These are phyloP conservation scores for Fusarium poae DNA, from an alignment of 2,329 filamentous ascomycete genomes.

Conservation along the genomic window DNA sequence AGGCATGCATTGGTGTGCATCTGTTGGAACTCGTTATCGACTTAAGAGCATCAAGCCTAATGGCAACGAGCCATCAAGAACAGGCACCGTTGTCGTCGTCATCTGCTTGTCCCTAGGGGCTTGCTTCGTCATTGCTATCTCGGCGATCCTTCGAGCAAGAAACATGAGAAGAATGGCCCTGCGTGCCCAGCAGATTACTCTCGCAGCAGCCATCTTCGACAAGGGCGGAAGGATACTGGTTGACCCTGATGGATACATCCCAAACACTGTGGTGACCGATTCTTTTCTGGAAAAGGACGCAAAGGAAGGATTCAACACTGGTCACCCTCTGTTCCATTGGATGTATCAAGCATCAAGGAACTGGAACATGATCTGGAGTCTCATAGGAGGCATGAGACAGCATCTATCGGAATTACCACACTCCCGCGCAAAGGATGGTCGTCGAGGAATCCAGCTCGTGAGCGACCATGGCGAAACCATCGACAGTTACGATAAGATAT, in stretches of 20 bases:
- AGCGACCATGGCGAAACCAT: conserved; percentile 69
- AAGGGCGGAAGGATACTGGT: conserved; percentile 75
- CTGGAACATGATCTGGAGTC: conserved; percentile 76
- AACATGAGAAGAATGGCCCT: conserved; percentile 66
- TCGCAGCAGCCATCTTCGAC: conserved; percentile 76
- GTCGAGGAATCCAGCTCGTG: conserved; percentile 58
- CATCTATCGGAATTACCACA: conserved; percentile 70
- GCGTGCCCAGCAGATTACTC: conserved; percentile 72
- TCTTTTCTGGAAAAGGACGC: conserved; percentile 75
- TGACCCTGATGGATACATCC: conserved; percentile 75
- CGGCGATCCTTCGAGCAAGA: conserved; percentile 66
- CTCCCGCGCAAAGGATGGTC: conserved; percentile 41
- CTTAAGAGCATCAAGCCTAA: conserved; percentile 59
- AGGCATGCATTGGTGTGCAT: conserved; percentile 89
- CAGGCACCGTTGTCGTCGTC: conserved; percentile 79
- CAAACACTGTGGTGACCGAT: conserved; percentile 82
- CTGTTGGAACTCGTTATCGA: conserved; percentile 76
- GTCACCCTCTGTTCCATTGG: conserved; percentile 88
- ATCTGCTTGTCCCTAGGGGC: conserved; percentile 74
- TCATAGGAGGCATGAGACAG: conserved; percentile 78
- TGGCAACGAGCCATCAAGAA: conserved; percentile 64
- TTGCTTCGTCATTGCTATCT: conserved; percentile 69
- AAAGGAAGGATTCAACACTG: conserved; percentile 80
- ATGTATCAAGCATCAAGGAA: conserved; percentile 84
- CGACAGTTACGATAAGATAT: conserved; percentile 79